Evolutionary conservation across 495 filamentous ascomycete genomes (phyloP), one percentile per base, ranked within the genome.

Genomic region (Neurospora terricola): DNA sequence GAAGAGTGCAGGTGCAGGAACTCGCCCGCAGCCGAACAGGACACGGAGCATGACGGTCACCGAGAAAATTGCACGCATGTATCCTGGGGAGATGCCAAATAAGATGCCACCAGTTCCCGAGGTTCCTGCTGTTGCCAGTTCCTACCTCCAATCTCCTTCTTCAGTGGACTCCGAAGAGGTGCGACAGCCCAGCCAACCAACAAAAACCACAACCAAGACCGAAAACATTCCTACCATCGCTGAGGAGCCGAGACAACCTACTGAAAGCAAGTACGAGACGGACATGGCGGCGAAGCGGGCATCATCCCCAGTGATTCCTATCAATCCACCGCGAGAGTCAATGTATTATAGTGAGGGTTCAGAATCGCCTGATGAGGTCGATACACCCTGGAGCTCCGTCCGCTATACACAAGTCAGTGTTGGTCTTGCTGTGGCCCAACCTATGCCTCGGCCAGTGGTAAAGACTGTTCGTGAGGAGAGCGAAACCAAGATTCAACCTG

Each of bases 1-100:
- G n/a, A 83, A 78, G 42, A 82, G 78, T 43, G 81, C 81, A 5
- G 77, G 77, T 6, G 75, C 76, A 43, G 72, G 74, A 0, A 40
- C 73, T 14, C 75, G 83, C 14, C 80, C 80, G 4, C 76, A 82
- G 34, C 80, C 85, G 3, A 86, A 85, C 72, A 78, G 83, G 70
- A 85, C 84, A 18, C 85, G 84, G 81, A 87, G 86, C 74, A 87
- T 87, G 86, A 86, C 86, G 1, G 81, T 86, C 37, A 79, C 87
- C 27, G 86, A 87, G 73, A 88, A 87, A 75, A 83, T 87, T 73
- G 78, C 78, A 18, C 74, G 85, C 14, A 76, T 88, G 23, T 88
- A 86, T 73, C 81, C 84, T 16, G 76, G 76, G 16, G 54, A 66
- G 30, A 18, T 66, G 27, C 27, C 12, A 36, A 10, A 34, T 18